These are phyloP conservation scores for Crithidia sp. DNA, from an alignment of 208 protist genomes.

Conservation along the genomic window DNA sequence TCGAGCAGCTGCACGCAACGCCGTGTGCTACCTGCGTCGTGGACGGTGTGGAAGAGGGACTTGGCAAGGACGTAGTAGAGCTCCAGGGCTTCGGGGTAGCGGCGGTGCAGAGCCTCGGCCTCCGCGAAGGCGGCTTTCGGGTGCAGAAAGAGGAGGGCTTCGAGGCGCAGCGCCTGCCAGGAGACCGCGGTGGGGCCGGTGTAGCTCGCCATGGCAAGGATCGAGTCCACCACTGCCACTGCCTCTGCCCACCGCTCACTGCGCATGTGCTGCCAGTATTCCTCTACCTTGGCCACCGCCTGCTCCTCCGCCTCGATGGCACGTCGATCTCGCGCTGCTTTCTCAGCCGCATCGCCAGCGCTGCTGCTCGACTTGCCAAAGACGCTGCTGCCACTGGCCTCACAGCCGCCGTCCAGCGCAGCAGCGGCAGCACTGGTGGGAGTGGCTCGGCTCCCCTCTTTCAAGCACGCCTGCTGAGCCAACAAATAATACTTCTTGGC, in stretches of 20 bases:
- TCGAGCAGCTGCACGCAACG: constrained; percentile 51
- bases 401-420: neutral
- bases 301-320: constrained; percentile 53
- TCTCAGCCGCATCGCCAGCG: neutral
- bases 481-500: constrained; percentile 60
- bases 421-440: neutral
- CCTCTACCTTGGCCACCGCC: constrained; percentile 46
- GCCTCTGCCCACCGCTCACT: constrained; percentile 48
- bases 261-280: constrained; percentile 52
- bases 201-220: constrained; percentile 27
- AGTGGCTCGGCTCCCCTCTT: neutral
- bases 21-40: constrained; percentile 59
- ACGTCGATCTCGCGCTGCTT: constrained; percentile 18
- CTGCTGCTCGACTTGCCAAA: neutral
- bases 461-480: constrained; percentile 41
- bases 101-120: constrained; percentile 42
- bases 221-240: constrained; percentile 40
- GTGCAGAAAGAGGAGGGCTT: constrained; percentile 61
- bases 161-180: constrained; percentile 58
- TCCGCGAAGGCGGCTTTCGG: constrained; percentile 43
- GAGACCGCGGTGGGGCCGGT: constrained; percentile 42
- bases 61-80: constrained; percentile 70
- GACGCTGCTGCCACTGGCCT: too few relatives aligned
- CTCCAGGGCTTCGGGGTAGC: constrained; percentile 47
- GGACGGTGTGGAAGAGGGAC: constrained; percentile 74